Evolutionary conservation across 345 rosid genomes (phyloP).

Genomic region (Gossypium anomalum): DNA sequence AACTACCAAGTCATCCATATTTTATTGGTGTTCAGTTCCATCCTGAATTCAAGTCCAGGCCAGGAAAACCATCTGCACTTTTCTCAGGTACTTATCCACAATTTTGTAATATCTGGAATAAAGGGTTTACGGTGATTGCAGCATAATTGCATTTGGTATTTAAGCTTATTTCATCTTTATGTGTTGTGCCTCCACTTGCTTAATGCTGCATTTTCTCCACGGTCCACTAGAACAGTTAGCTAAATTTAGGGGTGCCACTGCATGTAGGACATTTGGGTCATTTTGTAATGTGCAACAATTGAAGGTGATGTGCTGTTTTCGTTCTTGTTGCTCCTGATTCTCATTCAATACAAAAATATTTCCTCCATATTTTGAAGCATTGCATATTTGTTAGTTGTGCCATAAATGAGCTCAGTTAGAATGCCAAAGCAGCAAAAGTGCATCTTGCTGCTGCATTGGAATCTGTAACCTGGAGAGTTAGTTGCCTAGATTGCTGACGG

Average conservation of each 20-base stretch:
- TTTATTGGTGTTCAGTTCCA: conserved; percentile 83
- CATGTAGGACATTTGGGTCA: neutral
- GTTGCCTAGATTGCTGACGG: neutral
- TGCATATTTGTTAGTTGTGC: neutral
- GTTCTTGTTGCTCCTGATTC: neutral
- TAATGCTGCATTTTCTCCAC: neutral
- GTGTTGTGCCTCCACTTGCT: neutral
- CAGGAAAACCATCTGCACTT: conserved; percentile 85
- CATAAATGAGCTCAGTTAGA: no score
- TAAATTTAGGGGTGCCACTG: neutral
- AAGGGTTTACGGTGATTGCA: neutral
- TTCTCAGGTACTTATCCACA: conserved; percentile 53
- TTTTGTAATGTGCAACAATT: neutral
- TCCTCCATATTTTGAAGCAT: neutral
- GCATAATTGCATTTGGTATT: neutral
- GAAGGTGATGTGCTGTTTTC: neutral
- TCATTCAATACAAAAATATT: neutral
- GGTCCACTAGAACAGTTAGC: neutral
- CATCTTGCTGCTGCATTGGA: neutral
- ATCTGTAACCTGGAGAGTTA: neutral
- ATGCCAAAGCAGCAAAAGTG: no score
- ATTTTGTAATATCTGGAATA: neutral
- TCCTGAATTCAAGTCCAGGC: conserved; percentile 95
- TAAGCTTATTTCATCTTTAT: neutral
- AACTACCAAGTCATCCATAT: conserved; percentile 58